phyloP scores from a whole-genome alignment of 108 stramenopile genomes.

The Nitzschia sp. region DNA sequence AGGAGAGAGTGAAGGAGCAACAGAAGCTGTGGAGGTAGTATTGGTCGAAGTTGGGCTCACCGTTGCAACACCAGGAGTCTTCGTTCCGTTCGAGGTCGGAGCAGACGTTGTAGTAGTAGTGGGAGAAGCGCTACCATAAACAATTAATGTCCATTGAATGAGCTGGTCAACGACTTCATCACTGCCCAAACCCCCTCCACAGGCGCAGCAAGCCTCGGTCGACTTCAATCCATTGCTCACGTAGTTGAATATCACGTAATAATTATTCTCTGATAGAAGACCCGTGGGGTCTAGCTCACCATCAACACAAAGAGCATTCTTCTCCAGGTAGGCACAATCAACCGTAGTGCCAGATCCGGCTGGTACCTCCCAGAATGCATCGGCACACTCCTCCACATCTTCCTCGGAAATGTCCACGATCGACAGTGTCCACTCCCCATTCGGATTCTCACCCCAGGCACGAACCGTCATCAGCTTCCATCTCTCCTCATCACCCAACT shows the following conservation, averaged over 20 bases:
- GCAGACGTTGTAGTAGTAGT: not conserved
- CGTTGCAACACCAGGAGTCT: no score
- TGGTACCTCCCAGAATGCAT: not conserved
- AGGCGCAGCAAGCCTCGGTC: constrained; percentile 37
- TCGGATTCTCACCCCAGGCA: constrained; percentile 33
- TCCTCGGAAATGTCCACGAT: constrained; percentile 12
- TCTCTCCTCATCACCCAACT: constrained; percentile 2
- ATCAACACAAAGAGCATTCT: not conserved
- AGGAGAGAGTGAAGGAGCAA: no score
- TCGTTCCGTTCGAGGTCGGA: no score
- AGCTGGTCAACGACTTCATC: not conserved
- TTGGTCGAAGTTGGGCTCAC: no score
- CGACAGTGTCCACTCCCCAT: constrained; percentile 25
- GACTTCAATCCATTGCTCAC: not conserved
- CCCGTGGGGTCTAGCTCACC: not conserved
- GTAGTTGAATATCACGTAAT: not conserved
- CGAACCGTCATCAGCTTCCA: constrained; percentile 40
- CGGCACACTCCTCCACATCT: constrained; percentile 10
- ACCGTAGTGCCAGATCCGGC: not conserved
- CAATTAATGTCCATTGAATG: not conserved
- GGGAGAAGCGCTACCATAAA: not conserved
- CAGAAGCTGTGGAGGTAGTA: no score
- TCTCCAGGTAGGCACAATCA: constrained; percentile 20
- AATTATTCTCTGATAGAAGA: not conserved
- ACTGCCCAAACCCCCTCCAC: constrained; percentile 27